Base-by-base conservation (phyloP, 805 yeast genomes). In the Phaffomyces thermotolerans region DNA sequence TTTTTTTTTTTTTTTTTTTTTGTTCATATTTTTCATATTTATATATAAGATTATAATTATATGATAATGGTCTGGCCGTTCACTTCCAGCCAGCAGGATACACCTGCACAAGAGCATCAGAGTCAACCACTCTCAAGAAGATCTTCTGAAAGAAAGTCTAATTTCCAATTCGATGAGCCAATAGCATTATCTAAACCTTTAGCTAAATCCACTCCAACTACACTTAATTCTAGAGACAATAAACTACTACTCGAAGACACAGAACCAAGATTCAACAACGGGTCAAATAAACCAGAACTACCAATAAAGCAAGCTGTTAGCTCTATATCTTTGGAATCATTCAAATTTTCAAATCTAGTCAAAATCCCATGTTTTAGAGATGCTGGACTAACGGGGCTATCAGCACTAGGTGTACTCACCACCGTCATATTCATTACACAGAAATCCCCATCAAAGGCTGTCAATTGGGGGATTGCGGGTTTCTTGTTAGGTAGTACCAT, bases 381-480 rank as follows among this genome's bases (percentile, higher is more conserved):
- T 41, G 87, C 93, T 0, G 85, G 84, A 50, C 62, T 85, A 42
- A 71, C 88, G 1, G 95, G 95, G 8, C 75, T 84, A 46, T 76
- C 81, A 20, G 75, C 86, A 14, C 72, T 84, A 74, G 82, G 81
- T 34, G 86, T 84, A 0, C 66, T 82, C 33, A 84, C 86, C 0
- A 66, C 80, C 0, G 79, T 82, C 25, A 80, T 84, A 32, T 79
- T 83, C 44, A 57, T 82, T 30, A 77, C 80, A 41, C 87, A 80
- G 54, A 81, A 81, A 54, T 76, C 77, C 40, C 72, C 81, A 0
- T 59, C 67, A 9, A 73, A 73, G 48, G 80, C 95, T 1, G 69
- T 77, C 14, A 86, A 90, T 57, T 90, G 96, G 96, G 81, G 82
- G 9, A 70, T 85, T 40, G 84, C 84, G 33, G 95, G 93, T 4